These are phyloP conservation scores for Crepidotus variabilis DNA, from an alignment of 768 basidiomycete species.

Conservation along the genomic window DNA sequence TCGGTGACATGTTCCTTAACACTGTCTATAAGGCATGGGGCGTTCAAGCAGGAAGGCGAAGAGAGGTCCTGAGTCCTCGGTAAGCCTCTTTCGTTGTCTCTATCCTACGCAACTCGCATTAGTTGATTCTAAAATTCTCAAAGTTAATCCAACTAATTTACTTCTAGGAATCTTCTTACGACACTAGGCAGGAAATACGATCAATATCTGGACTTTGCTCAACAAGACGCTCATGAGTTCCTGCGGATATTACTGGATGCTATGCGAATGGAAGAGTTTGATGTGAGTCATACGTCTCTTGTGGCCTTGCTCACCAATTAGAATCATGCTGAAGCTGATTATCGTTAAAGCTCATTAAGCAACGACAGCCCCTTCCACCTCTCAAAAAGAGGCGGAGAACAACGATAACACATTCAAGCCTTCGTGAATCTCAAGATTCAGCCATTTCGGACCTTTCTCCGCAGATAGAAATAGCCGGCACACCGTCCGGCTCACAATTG, in stretches of 20 bases:
- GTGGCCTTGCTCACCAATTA: not conserved
- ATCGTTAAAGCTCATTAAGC: constrained; percentile 69
- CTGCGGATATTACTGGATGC: constrained; percentile 85
- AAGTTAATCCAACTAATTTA: constrained; percentile 1
- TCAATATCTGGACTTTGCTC: constrained; percentile 91
- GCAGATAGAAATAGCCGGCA: constrained; percentile 5
- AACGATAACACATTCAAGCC: constrained; percentile 25
- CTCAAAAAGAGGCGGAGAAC: constrained; percentile 38
- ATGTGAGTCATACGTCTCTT: constrained; percentile 44
- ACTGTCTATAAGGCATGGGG: constrained; percentile 64
- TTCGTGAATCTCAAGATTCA: constrained; percentile 3
- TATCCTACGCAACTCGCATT: not conserved
- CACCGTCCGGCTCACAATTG: constrained; percentile 6
- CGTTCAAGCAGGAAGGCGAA: constrained; percentile 46
- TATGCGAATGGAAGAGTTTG: constrained; percentile 92
- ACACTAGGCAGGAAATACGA: constrained; percentile 83
- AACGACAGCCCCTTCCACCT: constrained; percentile 49
- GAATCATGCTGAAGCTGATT: not conserved
- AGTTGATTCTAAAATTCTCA: not conserved
- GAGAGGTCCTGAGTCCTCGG: constrained; percentile 64
- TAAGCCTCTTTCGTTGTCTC: constrained; percentile 32
- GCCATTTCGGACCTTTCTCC: constrained; percentile 8
- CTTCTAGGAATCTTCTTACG: constrained; percentile 53
- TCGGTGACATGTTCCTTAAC: constrained; percentile 64
- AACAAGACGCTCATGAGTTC: constrained; percentile 96